Conservation (phyloP, 306 rosid species). For the Corylus americana region DNA sequence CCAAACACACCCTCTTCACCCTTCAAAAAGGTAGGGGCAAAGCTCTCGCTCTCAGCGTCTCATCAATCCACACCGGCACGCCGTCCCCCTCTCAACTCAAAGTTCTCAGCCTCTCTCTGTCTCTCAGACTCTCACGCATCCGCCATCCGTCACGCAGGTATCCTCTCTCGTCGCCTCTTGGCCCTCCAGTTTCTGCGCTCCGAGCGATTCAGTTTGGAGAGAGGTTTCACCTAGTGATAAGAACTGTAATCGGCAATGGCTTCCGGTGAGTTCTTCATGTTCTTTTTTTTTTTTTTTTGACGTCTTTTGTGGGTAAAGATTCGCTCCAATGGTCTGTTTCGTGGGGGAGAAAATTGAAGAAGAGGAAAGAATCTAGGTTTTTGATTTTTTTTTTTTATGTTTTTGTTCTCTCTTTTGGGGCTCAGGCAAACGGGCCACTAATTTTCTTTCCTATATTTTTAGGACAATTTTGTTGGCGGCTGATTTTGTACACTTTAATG, state of each 20-base stretch:
- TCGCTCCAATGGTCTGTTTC: not conserved
- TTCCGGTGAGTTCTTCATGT: constrained; percentile 9
- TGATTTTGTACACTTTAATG: not conserved
- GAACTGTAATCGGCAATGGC: constrained; percentile 2
- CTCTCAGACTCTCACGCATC: too few relatives aligned
- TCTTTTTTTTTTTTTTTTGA: not conserved
- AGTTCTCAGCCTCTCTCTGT: too few relatives aligned
- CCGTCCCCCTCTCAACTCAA: too few relatives aligned
- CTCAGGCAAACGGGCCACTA: not conserved
- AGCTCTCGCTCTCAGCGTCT: too few relatives aligned
- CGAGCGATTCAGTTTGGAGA: not conserved
- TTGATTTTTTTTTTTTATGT: not conserved
- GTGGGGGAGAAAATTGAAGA: not conserved
- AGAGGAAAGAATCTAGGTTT: not conserved
- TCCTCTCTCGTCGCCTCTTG: too few relatives aligned
- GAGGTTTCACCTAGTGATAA: not conserved
- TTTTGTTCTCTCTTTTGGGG: not conserved
- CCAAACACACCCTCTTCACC: too few relatives aligned
- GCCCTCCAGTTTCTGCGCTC: too few relatives aligned
- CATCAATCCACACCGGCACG: too few relatives aligned
- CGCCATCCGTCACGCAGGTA: too few relatives aligned
- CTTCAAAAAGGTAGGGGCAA: too few relatives aligned
- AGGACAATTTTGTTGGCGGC: not conserved
- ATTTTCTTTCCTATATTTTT: not conserved
- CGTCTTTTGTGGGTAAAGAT: not conserved